Percentiles rank a stretch among this genome's conserved stretches.
Conservation (phyloP, 371 early-diverging fungal species). For the Rhizopus sp. region DNA sequence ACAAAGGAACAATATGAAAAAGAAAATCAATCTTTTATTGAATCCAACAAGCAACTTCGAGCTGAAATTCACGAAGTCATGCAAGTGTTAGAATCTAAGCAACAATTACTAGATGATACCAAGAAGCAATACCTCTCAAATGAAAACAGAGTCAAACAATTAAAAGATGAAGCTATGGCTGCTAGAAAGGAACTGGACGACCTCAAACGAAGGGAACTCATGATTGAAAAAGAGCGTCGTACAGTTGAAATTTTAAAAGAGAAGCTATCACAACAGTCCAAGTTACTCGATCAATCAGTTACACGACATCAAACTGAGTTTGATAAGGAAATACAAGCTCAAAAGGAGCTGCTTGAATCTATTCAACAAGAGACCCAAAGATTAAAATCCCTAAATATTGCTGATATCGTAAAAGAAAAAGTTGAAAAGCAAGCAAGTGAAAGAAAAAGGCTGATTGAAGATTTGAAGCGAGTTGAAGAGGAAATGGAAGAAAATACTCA, state of each 20-base stretch:
- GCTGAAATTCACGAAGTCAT: conserved; percentile 43
- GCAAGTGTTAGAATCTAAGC: conserved; percentile 43
- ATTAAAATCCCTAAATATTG: conserved; percentile 15
- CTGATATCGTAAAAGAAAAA: conserved; percentile 10
- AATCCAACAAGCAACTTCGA: conserved; percentile 39
- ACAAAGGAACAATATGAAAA: conserved; percentile 28
- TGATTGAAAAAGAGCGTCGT: conserved; percentile 28
- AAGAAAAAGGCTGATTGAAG: conserved; percentile 7
- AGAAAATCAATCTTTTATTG: conserved; percentile 36
- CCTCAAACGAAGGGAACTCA: conserved; percentile 28
- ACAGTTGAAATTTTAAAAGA: conserved; percentile 25
- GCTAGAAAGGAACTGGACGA: conserved; percentile 46
- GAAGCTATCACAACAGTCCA: conserved; percentile 25
- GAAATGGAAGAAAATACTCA: conserved; percentile 18
- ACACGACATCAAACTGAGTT: conserved; percentile 24
- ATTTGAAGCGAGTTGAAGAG: conserved; percentile 12
- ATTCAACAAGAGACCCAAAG: conserved; percentile 19
- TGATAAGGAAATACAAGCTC: conserved; percentile 23
- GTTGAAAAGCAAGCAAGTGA: conserved; percentile 24
- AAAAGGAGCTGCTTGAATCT: conserved; percentile 17
- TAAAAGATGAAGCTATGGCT: conserved; percentile 41
- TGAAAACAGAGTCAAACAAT: conserved; percentile 33
- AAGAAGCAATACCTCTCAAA: conserved; percentile 27
- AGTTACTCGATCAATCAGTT: conserved; percentile 27
- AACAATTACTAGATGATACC: conserved; percentile 38